Evolutionary conservation across 768 basidiomycete genomes (phyloP).

Genomic region (Tulasnella sp.): DNA sequence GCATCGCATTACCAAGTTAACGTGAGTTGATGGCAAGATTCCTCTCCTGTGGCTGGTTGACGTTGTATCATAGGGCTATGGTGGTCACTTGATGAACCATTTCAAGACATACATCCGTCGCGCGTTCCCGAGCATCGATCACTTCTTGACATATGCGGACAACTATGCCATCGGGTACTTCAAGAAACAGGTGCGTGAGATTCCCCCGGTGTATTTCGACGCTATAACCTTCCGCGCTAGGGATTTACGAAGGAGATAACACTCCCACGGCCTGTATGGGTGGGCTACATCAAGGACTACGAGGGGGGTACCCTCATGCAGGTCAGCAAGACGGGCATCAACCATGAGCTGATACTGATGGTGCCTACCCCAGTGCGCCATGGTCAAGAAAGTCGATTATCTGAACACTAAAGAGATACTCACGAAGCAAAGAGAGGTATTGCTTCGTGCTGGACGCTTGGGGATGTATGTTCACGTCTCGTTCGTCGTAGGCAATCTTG

Average conservation of each 20-base stretch:
- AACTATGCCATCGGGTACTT: slow-evolving; percentile 99
- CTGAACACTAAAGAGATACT: slow-evolving; percentile 66
- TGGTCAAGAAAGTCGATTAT: slow-evolving; percentile 89
- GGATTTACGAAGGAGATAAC: slow-evolving; percentile 97
- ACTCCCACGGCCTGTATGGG: slow-evolving; percentile 84
- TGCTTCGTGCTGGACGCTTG: neutral
- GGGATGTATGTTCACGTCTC: neutral
- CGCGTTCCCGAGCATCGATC: slow-evolving; percentile 75
- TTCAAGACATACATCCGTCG: slow-evolving; percentile 85
- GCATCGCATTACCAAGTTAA: slow-evolving; percentile 95
- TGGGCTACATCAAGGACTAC: slow-evolving; percentile 99
- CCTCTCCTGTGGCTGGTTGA: neutral
- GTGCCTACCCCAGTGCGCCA: slow-evolving; percentile 44
- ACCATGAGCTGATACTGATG: neutral
- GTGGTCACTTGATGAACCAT: slow-evolving; percentile 96
- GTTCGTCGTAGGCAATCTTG: slow-evolving; percentile 48
- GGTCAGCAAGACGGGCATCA: slow-evolving; percentile 21
- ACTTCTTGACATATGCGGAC: slow-evolving; percentile 97
- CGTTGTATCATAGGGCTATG: slow-evolving; percentile 61
- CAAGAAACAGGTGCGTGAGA: slow-evolving; percentile 60
- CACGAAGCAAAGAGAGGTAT: slow-evolving; percentile 61
- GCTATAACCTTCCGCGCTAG: slow-evolving; percentile 13
- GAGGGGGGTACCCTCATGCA: slow-evolving; percentile 99
- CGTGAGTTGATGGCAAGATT: slow-evolving; percentile 34
- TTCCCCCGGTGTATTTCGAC: neutral